Conservation (phyloP, 257 asterid species). For the Solanum tacnaense region DNA sequence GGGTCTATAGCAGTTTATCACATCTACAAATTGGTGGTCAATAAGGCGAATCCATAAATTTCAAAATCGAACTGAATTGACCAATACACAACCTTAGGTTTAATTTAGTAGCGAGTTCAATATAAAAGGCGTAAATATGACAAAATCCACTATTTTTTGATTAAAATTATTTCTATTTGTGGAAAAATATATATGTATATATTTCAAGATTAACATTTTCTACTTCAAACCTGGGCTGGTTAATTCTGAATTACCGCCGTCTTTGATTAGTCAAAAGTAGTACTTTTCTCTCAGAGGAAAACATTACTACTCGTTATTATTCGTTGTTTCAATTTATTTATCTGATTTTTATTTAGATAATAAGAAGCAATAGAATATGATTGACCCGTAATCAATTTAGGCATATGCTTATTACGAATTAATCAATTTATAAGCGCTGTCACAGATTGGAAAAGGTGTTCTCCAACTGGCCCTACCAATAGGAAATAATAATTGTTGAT, state of each 20-base stretch:
- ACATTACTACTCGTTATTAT: background rate
- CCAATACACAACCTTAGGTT: no score
- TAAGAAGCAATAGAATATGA: no score
- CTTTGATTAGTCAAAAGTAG: background rate
- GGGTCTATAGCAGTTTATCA: no score
- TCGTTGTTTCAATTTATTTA: background rate
- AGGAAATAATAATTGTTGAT: background rate
- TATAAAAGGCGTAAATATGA: background rate
- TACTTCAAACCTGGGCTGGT: background rate
- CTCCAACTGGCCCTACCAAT: background rate
- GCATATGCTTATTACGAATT: background rate
- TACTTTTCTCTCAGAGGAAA: background rate
- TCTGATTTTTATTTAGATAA: no score
- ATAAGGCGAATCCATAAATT: no score
- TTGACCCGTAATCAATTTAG: background rate
- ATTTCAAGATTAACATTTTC: no score
- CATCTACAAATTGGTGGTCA: no score
- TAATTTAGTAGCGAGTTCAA: no score
- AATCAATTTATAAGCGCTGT: background rate
- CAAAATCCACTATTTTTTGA: no score
- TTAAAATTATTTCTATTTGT: no score
- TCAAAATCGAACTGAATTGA: rapidly evolving
- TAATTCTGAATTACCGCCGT: background rate
- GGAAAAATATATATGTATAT: background rate
- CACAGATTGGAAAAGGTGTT: background rate